Evolutionary conservation across 768 basidiomycete species (phyloP), one percentile per base, ranked within the genome.

Genomic region (Serendipita sp.): DNA sequence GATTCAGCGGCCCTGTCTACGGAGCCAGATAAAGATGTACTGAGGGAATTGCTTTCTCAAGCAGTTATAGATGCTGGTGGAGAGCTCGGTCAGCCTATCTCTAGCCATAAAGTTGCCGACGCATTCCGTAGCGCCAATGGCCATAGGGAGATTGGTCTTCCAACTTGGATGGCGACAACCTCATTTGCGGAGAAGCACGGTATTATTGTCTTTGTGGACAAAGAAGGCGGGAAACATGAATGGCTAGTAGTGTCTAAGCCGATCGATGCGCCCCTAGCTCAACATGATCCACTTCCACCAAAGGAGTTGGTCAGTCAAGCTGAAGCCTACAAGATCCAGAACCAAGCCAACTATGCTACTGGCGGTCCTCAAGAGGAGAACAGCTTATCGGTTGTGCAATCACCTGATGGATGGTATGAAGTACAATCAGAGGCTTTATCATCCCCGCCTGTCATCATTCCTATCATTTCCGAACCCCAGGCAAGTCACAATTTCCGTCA

Each of bases 61-160:
- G 56, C 56, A 34, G 36, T 60, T 8, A 28, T 60, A 4, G 30
- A 38, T 34, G 56, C 56, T 36, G 56, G 56, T 28, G 56, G 56
- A n/a, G 16, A 60, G 34, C 56, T 32, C n/a, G 56, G 56, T 11
- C 16, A 30, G 18, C 56, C 56, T 38, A 32, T 60, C 8, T 8
- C 56, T 34, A 60, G 28, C 35, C 56, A 60, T n/a, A 60, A 60
- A 60, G 56, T 60, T n/a, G 56, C 56, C 28, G 56, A 60, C 10
- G 30, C 28, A 28, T 60, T 34, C 35, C 34, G 18, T 28, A 1
- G 34, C 23, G 30, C 56, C 56, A 60, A 60, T 10, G 28, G n/a
- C 32, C 56, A n/a, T 35, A 10, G 18, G 1, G 56, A 60, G 8
- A 32, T 23, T 16, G 28, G 18, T n/a, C 56, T 60, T 10, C 36